Evolutionary conservation across 495 filamentous ascomycete genomes (phyloP).

Genomic region (Tuber brumale): DNA sequence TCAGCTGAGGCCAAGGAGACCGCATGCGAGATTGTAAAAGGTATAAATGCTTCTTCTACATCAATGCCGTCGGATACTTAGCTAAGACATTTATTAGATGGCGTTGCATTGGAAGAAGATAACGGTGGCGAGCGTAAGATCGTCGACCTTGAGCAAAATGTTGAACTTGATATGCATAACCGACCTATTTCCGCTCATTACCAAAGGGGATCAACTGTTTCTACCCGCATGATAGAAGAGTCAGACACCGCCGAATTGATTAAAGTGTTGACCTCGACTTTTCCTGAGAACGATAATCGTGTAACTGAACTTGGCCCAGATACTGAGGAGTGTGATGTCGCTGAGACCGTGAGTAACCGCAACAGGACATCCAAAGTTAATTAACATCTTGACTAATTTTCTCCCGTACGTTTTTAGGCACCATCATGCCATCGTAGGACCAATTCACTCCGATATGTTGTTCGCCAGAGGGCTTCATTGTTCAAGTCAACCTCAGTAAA

Average conservation of each 20-base stretch:
- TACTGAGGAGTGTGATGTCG: not conserved
- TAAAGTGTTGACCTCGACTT: not conserved
- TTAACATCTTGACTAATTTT: not conserved
- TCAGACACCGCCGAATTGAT: not conserved
- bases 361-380: not conserved
- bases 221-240: not conserved
- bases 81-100: not conserved
- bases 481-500: not conserved
- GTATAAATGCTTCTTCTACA: not conserved
- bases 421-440: not conserved
- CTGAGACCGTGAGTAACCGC: not conserved
- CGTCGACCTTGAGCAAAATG: not conserved
- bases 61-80: not conserved
- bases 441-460: not conserved
- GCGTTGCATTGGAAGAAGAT: not conserved
- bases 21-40: not conserved
- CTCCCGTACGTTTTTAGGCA: not conserved
- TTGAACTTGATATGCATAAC: not conserved
- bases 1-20: not conserved
- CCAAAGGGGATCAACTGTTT: not conserved
- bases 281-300: not conserved
- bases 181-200: not conserved
- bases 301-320: not conserved
- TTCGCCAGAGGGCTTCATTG: not conserved
- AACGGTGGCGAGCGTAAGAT: not conserved